Evolutionary conservation across 1,139 yeast genomes (phyloP), one percentile per base, ranked within the genome.

Genomic region (Pichia sp.): DNA sequence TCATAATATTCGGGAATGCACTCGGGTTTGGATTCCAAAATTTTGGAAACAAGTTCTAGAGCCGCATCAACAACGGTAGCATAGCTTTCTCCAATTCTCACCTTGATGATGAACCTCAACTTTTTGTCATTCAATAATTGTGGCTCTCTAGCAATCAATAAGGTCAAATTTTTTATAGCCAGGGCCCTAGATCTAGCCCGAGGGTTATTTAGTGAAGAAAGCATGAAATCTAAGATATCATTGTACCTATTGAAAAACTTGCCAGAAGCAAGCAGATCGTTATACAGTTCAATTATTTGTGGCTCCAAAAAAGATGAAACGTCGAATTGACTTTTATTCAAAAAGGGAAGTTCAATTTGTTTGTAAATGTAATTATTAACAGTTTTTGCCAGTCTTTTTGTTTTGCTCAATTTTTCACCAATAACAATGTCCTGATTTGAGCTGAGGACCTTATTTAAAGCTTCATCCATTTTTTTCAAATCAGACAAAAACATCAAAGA

Each of bases 31-130:
- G 66, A 53, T 3, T 60, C 53, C 41, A 82, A 58, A 49, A 75
- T 79, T 43, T 72, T 72, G 11, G 75, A 72, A 31, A 85, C 64
- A 43, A 87, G 68, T 39, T 85, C 95, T 29, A 86, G 65, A 2
- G 81, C 80, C 0, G 95, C 85, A 56, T 83, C 90, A 49, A 88
- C 71, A 0, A 86, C 92, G 44, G 81, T 72, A 0, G 95, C 77
- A 1, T 90, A 83, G 1, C 69, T 57, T 52, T 85, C 92, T 5
- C 58, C 62, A 36, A 86, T 63, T 42, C 80, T 64, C 8, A 62
- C 65, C 1, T 79, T 67, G 4, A 86, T 66, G 0, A 83, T 69
- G 7, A 65, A 66, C 51, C 73, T 79, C 4, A 85, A 72, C 28
- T 66, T 64, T 0, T 77, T 71, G 1, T 74, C 64, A 1, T 69